Evolutionary conservation across 1,284 basidiomycete species (phyloP).

Genomic region (Acaromyces ingoldii): DNA sequence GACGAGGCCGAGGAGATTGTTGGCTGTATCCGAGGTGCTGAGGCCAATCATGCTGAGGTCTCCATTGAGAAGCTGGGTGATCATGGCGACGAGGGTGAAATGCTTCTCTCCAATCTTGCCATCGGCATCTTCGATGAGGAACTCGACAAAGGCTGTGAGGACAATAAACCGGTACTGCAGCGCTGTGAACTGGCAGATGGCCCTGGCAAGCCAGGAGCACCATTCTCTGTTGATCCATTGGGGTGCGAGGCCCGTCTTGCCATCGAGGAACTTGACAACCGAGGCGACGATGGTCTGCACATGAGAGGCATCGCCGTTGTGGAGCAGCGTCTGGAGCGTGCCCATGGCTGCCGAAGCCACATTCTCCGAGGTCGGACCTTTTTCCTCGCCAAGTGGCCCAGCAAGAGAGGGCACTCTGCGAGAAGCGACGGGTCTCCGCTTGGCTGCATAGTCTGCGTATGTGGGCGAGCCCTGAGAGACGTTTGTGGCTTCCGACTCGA

Average conservation of each 20-base stretch:
- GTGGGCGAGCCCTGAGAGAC: constrained; percentile 61
- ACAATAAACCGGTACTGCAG: constrained; percentile 89
- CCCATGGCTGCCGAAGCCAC: constrained; percentile 70
- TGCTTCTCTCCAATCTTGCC: constrained; percentile 60
- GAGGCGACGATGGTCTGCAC: constrained; percentile 65
- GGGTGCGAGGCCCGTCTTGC: not conserved
- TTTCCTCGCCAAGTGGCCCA: constrained; percentile 77
- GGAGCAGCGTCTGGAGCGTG: constrained; percentile 68
- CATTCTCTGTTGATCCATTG: constrained; percentile 71
- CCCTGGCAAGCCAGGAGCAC: constrained; percentile 75
- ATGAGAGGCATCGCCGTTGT: constrained; percentile 72
- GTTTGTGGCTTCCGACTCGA: constrained; percentile 51
- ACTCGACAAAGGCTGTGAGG: constrained; percentile 77
- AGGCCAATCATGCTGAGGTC: constrained; percentile 79
- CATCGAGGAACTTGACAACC: constrained; percentile 54
- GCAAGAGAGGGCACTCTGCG: constrained; percentile 80
- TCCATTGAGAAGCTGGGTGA: constrained; percentile 72
- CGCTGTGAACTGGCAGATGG: constrained; percentile 74
- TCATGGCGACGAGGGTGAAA: constrained; percentile 70
- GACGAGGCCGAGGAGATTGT: constrained; percentile 60
- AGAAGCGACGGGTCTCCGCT: constrained; percentile 66
- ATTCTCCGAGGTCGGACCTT: constrained; percentile 70
- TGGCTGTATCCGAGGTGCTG: constrained; percentile 80
- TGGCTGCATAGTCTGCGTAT: constrained; percentile 67
- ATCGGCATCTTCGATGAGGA: constrained; percentile 68